Percentiles rank a stretch among this genome's conserved stretches.
These are phyloP conservation scores for Aquanectria penicillioides DNA, from an alignment of 2,329 filamentous ascomycete genomes.

Conservation along the genomic window DNA sequence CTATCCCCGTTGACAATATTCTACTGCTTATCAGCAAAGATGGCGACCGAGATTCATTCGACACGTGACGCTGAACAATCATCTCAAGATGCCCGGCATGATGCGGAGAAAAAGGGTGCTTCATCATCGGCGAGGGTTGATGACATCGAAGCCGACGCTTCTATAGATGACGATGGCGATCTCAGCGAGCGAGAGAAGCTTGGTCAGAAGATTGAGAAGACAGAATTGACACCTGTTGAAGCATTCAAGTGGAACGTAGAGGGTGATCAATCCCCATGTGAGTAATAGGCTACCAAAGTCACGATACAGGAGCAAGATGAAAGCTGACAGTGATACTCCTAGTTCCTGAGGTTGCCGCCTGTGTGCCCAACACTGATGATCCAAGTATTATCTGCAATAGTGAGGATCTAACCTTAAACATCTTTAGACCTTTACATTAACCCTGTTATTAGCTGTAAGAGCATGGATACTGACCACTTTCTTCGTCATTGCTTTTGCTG, in stretches of 20 bases:
- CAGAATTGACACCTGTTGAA: slow-evolving; percentile 13
- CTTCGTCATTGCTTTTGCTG: slow-evolving; percentile 15
- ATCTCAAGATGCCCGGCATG: background rate
- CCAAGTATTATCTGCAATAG: slow-evolving; percentile 14
- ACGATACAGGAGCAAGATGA: no score
- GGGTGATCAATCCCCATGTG: slow-evolving; percentile 18
- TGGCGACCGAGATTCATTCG: slow-evolving; percentile 9
- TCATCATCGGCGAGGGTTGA: background rate
- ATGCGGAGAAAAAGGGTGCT: background rate
- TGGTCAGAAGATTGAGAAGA: slow-evolving; percentile 3
- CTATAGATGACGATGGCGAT: background rate
- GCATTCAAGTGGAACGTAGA: slow-evolving; percentile 22
- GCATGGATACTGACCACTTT: slow-evolving; percentile 14
- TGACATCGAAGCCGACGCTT: slow-evolving; percentile 14
- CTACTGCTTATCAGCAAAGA: background rate
- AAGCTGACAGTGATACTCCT: no score
- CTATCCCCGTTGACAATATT: background rate
- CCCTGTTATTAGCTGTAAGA: background rate
- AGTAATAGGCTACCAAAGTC: background rate
- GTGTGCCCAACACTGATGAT: slow-evolving; percentile 19
- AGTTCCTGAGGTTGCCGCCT: slow-evolving; percentile 21
- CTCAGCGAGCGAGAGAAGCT: slow-evolving; percentile 12
- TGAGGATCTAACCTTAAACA: background rate
- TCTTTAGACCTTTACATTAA: background rate
- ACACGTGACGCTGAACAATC: background rate